Evolutionary conservation across 768 basidiomycete genomes (phyloP), one percentile per base, ranked within the genome.

Genomic region (Dentipellis sp.): DNA sequence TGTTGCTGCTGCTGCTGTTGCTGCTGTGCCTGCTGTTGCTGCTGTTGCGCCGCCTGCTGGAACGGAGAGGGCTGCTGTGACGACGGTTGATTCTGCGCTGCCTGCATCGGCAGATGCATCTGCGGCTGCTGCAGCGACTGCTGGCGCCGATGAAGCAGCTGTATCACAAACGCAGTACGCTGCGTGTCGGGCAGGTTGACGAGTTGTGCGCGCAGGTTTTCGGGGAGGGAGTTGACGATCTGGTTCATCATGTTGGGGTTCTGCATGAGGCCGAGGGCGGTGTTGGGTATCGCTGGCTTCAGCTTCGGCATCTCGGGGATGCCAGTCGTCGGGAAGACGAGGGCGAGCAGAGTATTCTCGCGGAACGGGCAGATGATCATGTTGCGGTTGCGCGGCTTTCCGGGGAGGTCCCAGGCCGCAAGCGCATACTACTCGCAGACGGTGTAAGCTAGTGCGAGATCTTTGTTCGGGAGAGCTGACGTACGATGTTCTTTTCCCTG

Each of bases 351-450:
- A 16, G 10, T 22, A 38, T 56, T 54, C 17, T 56, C 56, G 19
- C 42, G n/a, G 22, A 60, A 53, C 16, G 61, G 56, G 40, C 54
- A 42, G 56, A 62, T 55, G 52, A 60, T 59, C 17, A 62, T 45
- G 49, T 57, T 62, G 46, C 6, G 47, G n/a, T 50, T 42, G 22
- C 42, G 54, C 14, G 39, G 50, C 10, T 14, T 38, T 8, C 61
- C 61, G 10, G 51, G 59, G 10, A 62, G 57, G 5, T 60, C 56
- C 61, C 61, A 62, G 4, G 48, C 45, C 47, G 59, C 54, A 17
- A 58, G 5, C 12, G 61, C 61, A 21, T 62, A 62, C 61, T 60
- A 55, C 36, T 45, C 14, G 19, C 16, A 6, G 34, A 11, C 16
- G 14, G 34, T 34, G 34, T 38, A 4, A 56, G 35, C 9, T 4